Conservation (phyloP, 2,329 filamentous ascomycete genomes). For the Calonectria naviculata region DNA sequence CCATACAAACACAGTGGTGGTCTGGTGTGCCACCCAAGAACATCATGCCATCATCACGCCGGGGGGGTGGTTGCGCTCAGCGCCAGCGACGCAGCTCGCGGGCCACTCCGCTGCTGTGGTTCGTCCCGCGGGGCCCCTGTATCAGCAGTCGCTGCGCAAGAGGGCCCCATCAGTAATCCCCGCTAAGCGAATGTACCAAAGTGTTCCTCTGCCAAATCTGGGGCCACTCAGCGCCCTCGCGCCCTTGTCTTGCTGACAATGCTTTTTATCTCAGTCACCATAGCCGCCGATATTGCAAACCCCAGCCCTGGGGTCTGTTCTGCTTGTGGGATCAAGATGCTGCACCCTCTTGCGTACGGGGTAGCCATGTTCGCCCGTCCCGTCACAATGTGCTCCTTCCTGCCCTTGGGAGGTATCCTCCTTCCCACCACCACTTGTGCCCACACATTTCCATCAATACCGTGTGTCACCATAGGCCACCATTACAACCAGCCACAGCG, state of each 20-base stretch:
- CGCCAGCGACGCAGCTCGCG: constrained; percentile 6
- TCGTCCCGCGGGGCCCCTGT: constrained; percentile 11
- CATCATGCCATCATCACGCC: constrained; percentile 8
- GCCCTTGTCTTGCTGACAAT: not conserved
- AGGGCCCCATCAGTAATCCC: not conserved
- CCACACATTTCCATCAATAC: not conserved
- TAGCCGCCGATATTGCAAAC: not conserved
- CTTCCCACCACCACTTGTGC: not conserved
- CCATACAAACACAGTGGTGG: not conserved
- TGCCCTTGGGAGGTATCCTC: not conserved
- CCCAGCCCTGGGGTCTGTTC: not conserved
- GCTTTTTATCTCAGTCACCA: not conserved
- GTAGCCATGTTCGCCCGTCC: not conserved
- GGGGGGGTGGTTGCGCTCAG: constrained; percentile 10
- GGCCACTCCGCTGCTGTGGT: constrained; percentile 14
- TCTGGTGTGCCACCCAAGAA: not conserved
- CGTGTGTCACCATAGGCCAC: not conserved
- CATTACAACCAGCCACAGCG: constrained; percentile 11
- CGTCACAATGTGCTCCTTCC: not conserved
- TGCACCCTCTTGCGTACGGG: not conserved
- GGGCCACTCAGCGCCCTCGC: constrained; percentile 8
- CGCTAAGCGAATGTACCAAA: not conserved
- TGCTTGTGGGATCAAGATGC: not conserved
- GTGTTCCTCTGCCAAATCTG: not conserved
- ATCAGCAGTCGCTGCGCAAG: constrained; percentile 9